Base-by-base conservation (phyloP, 805 yeast species). In the Candida takata region DNA sequence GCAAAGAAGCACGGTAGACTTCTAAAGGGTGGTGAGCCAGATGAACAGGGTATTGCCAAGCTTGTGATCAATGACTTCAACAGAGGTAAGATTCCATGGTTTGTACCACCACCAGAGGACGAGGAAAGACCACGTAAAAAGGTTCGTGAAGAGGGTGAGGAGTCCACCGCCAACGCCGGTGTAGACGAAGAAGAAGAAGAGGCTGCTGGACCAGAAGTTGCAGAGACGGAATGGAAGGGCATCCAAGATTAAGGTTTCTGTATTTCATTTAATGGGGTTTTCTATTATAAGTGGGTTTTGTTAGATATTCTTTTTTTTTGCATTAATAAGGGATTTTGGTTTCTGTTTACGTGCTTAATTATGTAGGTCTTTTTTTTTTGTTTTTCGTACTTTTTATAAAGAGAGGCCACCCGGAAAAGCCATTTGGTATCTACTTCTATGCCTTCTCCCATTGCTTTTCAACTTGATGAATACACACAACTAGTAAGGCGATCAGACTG, bases 21-120 rank as follows among this genome's bases (percentile, higher is more conserved):
- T 48, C 64, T 92, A 48, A 90, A 90, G 61, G 98, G 98, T 41
- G 98, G 97, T 46, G 98, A 92, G 63, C 95, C 97, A 1, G 97
- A 90, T 60, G 97, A 90, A 62, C 69, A 80, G 46, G 94, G 95
- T 51, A 86, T 90, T 38, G 79, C 97, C 27, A 90, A 87, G 60
- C 80, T 81, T 54, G 81, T 90, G 21, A 72, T 90, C 58, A 86
- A 86, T 50, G 98, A 90, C 60, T 90, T 90, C 70, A 90, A 87
- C 63, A 75, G 98, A 62, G 98, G 98, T 43, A 85, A 86, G 54
- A 90, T 90, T 37, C 98, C 98, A 17, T 90, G 98, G 98, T 90
- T 90, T 58, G 85, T 85, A 23, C 78, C 92, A 19, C 98, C 98
- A 20, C 97, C 97, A 28, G 74, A 79, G 47, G 84, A 78, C 29